Percentiles rank a stretch among this genome's conserved stretches.
phyloP scores from a whole-genome alignment of 176 grass and related monocot species.

The Echinochloa phyllopogon region DNA sequence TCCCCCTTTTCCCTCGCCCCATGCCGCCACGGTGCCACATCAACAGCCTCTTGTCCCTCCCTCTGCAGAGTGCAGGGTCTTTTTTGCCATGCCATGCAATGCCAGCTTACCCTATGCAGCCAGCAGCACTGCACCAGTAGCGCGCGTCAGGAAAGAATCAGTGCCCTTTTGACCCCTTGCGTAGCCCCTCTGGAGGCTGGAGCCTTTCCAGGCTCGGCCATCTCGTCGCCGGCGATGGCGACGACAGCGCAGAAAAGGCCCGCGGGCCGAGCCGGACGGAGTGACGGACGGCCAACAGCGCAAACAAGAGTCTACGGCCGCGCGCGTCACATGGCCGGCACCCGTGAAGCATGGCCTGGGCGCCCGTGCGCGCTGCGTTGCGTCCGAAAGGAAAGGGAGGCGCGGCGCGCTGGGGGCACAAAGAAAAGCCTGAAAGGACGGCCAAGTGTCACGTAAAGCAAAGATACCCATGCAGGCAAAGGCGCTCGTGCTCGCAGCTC shows the following conservation, averaged over 20 bases:
- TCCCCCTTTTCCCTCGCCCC: not conserved
- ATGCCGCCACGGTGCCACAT: not conserved
- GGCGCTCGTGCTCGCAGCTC: not conserved
- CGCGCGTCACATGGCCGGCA: slow-evolving; percentile 37
- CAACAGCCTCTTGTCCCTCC: not conserved
- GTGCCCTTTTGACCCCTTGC: slow-evolving; percentile 27
- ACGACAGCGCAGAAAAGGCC: not conserved
- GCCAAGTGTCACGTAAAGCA: slow-evolving; percentile 6
- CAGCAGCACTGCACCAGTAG: not conserved
- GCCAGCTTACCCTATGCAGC: not conserved
- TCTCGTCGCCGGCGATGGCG: slow-evolving; percentile 1
- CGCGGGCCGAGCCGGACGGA: no score
- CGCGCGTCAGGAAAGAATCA: slow-evolving; percentile 14
- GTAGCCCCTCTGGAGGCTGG: not conserved
- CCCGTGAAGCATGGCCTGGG: not conserved
- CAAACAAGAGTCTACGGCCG: not conserved
- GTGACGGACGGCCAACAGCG: not conserved
- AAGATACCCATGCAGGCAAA: not conserved
- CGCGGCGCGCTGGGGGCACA: not conserved
- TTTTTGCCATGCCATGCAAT: no score
- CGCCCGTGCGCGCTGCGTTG: not conserved
- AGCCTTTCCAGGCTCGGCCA: slow-evolving; percentile 36
- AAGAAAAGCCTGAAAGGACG: slow-evolving; percentile 27
- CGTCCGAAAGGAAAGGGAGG: not conserved
- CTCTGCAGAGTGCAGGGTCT: slow-evolving; percentile 4